Percentiles rank a stretch among this genome's conserved stretches.
These are phyloP conservation scores for Thalassiosira pacifica DNA, from an alignment of 352 stramenopile species.

Conservation along the genomic window DNA sequence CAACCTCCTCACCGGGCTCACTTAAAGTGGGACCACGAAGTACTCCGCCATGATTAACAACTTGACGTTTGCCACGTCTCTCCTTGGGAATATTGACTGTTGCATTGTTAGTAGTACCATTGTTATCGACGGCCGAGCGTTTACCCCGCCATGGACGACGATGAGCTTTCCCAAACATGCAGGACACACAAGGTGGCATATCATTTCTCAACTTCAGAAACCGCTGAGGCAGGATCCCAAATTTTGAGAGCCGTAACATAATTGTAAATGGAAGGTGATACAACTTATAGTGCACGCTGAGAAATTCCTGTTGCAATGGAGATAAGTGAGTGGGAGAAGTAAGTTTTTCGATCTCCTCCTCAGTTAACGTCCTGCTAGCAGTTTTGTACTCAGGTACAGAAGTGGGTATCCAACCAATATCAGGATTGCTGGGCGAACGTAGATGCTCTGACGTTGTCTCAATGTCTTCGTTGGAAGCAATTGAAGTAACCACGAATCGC, in stretches of 20 bases:
- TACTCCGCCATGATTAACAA: too few relatives aligned
- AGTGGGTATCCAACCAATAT: conserved; percentile 2
- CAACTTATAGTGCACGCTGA: conserved; percentile 18
- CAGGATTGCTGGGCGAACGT: not conserved
- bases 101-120: not conserved
- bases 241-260: conserved; percentile 21
- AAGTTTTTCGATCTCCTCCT: not conserved
- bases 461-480: not conserved
- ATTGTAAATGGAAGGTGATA: conserved; percentile 26
- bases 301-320: conserved; percentile 33
- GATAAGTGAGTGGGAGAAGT: not conserved
- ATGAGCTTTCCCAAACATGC: conserved; percentile 56
- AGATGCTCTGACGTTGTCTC: not conserved
- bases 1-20: conserved; percentile 45
- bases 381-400: not conserved
- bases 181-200: conserved; percentile 50
- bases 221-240: not conserved
- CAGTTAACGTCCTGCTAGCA: not conserved
- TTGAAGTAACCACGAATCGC: not conserved
- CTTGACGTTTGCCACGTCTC: too few relatives aligned
- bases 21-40: too few relatives aligned
- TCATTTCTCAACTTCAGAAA: conserved; percentile 14
- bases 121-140: not conserved
- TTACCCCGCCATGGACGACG: conserved; percentile 57
- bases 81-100: too few relatives aligned